These are phyloP conservation scores for Porodaedalea pini DNA, from an alignment of 1,284 basidiomycete genomes.

Conservation along the genomic window DNA sequence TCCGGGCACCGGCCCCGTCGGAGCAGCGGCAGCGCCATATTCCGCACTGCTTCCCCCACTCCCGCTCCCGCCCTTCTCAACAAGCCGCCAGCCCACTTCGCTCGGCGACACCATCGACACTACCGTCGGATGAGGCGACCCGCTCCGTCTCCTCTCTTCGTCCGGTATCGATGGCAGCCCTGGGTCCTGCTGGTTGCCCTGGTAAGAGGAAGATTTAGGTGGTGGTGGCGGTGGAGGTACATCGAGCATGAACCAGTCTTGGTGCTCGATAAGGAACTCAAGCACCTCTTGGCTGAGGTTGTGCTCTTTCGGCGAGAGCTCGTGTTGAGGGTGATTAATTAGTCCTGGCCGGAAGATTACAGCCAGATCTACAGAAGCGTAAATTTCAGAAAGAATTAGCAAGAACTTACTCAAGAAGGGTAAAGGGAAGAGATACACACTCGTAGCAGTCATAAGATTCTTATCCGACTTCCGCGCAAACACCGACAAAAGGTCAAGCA, in stretches of 20 bases:
- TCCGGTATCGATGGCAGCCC: conserved; percentile 7
- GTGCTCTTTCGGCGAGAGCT: conserved; percentile 80
- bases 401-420: not conserved
- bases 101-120: conserved; percentile 8
- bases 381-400: not conserved
- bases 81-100: conserved; percentile 44
- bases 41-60: conserved; percentile 26
- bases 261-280: conserved; percentile 90
- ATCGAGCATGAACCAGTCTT: conserved; percentile 83
- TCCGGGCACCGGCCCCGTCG: not conserved
- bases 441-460: conserved; percentile 94
- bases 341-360: conserved; percentile 93
- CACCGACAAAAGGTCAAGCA: conserved; percentile 92
- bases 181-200: not conserved
- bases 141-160: conserved; percentile 1
- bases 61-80: conserved; percentile 27
- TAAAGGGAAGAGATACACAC: conserved; percentile 44
- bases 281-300: conserved; percentile 85
- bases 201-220: conserved; percentile 24
- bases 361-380: conserved; percentile 68
- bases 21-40: conserved; percentile 33
- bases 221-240: conserved; percentile 61
- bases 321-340: conserved; percentile 84
- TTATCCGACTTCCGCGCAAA: conserved; percentile 88
- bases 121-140: conserved; percentile 13